Evolutionary conservation across 2,329 filamentous ascomycete genomes (phyloP), one percentile per base, ranked within the genome.

Genomic region (Nigrospora sphaerica): DNA sequence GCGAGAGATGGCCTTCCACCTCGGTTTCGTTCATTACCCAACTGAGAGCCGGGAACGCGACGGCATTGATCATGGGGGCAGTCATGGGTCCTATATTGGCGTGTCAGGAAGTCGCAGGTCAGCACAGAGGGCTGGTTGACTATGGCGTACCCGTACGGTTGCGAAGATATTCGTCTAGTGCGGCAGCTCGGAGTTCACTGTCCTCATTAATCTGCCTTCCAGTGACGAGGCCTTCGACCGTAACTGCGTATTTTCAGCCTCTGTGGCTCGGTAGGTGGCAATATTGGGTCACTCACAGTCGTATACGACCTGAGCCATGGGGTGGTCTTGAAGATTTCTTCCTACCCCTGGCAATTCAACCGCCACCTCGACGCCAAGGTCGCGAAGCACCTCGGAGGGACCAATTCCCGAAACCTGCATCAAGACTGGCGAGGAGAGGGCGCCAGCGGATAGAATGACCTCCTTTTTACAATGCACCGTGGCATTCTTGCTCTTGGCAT

Each of bases 341-440:
- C 61, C 60, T 23, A 63, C 62, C 16, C 60, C 61, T 3, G 60
- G 62, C 11, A 67, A 51, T 32, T 66, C 52, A 12, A 65, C 49
- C 10, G 57, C 50, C 2, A 60, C 54, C 3, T 57, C 39, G 16
- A 66, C 50, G 39, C 52, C 51, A 31, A 67, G 49, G n/a, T 51
- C 55, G 4, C 44, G 44, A 28, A 66, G 52, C 28, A 62, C 49
- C 4, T 54, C 49, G 12, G 48, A 47, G 6, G 63, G 60, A 2
- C 63, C 64, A 36, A 66, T 62, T 0, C 63, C 64, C 13, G 64
- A 66, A 16, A 65, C 46, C 46, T 64, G 61, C 16, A 64, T 47
- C 13, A 63, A 47, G 12, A 61, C 53, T 10, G 61, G 61, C 3
- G 63, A 61, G 17, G 55, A 51, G 16, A 64, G 55, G 10, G 61